Evolutionary conservation across 2,329 filamentous ascomycete species (phyloP).

Genomic region (Botryotinia globosa): DNA sequence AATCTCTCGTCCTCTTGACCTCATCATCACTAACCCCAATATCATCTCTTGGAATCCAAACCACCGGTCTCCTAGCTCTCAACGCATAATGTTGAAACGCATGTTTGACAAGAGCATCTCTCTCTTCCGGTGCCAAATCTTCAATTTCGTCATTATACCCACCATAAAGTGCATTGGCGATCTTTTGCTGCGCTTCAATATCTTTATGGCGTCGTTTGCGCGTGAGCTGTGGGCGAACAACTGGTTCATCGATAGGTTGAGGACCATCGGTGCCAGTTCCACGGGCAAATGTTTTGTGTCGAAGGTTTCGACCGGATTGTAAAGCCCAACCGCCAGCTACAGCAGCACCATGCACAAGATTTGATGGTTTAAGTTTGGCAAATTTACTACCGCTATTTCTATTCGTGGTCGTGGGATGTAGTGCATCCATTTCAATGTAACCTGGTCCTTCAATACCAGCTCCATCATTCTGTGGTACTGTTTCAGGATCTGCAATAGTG

Average conservation of each 20-base stretch:
- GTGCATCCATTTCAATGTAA: conserved; percentile 47
- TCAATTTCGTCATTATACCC: conserved; percentile 91
- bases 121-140: conserved; percentile 84
- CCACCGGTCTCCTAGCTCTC: conserved; percentile 76
- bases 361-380: conserved; percentile 35
- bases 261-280: conserved; percentile 47
- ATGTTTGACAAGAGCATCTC: conserved; percentile 78
- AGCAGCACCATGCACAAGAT: conserved; percentile 28
- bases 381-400: conserved; percentile 20
- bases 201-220: conserved; percentile 54
- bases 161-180: conserved; percentile 79
- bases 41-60: conserved; percentile 93
- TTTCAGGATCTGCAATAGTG: conserved; percentile 49
- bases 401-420: conserved; percentile 38
- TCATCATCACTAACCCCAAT: conserved; percentile 91
- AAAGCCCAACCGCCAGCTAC: conserved; percentile 34
- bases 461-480: conserved; percentile 26
- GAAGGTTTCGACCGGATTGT: conserved; percentile 34
- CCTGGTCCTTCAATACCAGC: conserved; percentile 30
- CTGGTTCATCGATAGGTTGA: conserved; percentile 32
- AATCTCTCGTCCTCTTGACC: conserved; percentile 71
- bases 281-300: conserved; percentile 45
- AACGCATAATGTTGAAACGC: conserved; percentile 90
- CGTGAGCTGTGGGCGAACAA: conserved; percentile 16
- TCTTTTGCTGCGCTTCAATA: conserved; percentile 66